Base-by-base conservation (phyloP, 2,329 filamentous ascomycete genomes). In the Ilyonectria sp. region DNA sequence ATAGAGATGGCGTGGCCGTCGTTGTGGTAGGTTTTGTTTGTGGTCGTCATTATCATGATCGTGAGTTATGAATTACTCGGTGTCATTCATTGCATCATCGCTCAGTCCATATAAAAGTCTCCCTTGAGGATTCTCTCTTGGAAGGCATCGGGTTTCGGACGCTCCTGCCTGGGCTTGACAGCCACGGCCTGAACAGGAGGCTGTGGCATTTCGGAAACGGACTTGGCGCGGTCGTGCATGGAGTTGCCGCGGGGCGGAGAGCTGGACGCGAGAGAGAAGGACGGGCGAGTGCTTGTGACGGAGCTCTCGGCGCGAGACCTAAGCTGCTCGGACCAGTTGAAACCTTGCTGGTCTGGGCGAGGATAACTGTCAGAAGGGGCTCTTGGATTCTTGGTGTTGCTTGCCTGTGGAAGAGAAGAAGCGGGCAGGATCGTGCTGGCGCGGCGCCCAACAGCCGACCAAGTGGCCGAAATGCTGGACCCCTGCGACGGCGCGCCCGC, bases 91-190 rank as follows among this genome's bases (percentile, higher is more conserved):
- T 11, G 21, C 40, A 21, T 44, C 40, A 21, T 40, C 29, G 47
- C 68, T 86, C 86, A 97, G 78, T 98, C 95, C 94, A 98, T 98
- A 85, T 96, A 96, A 77, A 99, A 98, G 78, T 99, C 96, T 52
- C 95, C 96, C 84, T 97, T 96, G 73, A 99, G 87, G 76, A 99
- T 98, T 73, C 97, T 91, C 87, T 99, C 96, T 82, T 98, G 95
- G 84, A 98, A 96, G 70, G 92, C 92, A 83, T 99, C 96, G 33
- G 95, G 95, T 85, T 95, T 97, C 71, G 86, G 86, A 43, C 86
- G 84, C 75, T 86, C 81, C 56, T 81, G 81, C 72, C 84, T 52
- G 8, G 85, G 83, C 77, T 82, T 84, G 70, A 82, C 78, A 47
- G 83, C 74, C 53, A 85, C 82, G 19, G 84, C 80, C 72, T 90